phyloP scores from a whole-genome alignment of 2,329 filamentous ascomycete species.

The Cytospora piceae region DNA sequence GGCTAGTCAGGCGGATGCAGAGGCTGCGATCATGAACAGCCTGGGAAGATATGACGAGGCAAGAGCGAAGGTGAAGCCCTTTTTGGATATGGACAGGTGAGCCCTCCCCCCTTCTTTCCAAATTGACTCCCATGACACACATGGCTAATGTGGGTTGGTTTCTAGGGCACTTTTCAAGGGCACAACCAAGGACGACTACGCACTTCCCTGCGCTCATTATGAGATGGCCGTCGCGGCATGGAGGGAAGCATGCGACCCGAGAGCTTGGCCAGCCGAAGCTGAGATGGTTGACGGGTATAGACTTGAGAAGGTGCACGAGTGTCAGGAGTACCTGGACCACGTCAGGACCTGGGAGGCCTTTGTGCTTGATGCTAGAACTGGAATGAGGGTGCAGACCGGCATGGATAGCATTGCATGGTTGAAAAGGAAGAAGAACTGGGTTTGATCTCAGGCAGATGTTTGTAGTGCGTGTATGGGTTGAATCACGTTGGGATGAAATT shows the following conservation, averaged over 20 bases:
- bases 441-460: background rate
- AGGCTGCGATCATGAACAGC: constrained; percentile 67
- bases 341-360: constrained; percentile 72
- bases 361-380: constrained; percentile 74
- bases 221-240: constrained; percentile 84
- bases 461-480: background rate
- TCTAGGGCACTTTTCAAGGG: constrained; percentile 60
- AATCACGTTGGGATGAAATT: background rate
- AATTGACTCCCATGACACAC: background rate
- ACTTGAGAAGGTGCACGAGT: constrained; percentile 59
- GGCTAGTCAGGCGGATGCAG: constrained; percentile 68
- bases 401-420: constrained; percentile 67
- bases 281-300: constrained; percentile 43
- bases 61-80: constrained; percentile 63
- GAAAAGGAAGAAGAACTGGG: constrained; percentile 46
- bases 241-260: constrained; percentile 62
- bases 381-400: constrained; percentile 72
- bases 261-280: constrained; percentile 34
- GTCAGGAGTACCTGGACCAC: constrained; percentile 66
- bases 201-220: constrained; percentile 76
- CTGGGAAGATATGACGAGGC: constrained; percentile 68
- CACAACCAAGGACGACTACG: constrained; percentile 68
- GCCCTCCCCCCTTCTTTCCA: constrained; percentile 32
- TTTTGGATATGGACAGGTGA: constrained; percentile 68
- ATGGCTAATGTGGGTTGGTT: constrained; percentile 23